Percentiles rank a stretch among this genome's conserved stretches.
These are phyloP conservation scores for Cadophora sp. DNA, from an alignment of 2,329 filamentous ascomycete species.

Conservation along the genomic window DNA sequence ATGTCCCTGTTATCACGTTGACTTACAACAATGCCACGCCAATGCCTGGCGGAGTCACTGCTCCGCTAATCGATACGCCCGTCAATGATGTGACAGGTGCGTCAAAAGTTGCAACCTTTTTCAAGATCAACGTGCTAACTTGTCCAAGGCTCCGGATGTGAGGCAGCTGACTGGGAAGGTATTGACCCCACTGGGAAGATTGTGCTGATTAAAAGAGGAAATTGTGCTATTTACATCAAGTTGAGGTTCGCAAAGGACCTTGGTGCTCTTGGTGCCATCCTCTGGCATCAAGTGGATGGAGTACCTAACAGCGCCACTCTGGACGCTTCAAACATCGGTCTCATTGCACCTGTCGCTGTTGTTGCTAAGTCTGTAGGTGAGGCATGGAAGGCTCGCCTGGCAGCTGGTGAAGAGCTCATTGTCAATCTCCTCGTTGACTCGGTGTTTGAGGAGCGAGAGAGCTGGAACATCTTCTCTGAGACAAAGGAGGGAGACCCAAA, in stretches of 20 bases:
- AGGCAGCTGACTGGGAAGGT: slow-evolving; percentile 11
- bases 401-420: slow-evolving; percentile 11
- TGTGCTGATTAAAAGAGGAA: slow-evolving; percentile 60
- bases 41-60: slow-evolving; percentile 13
- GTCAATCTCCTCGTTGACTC: slow-evolving; percentile 18
- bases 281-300: slow-evolving; percentile 24
- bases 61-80: slow-evolving; percentile 1
- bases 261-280: slow-evolving; percentile 61
- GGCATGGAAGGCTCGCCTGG: slow-evolving; percentile 15
- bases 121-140: neutral
- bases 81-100: slow-evolving; percentile 12
- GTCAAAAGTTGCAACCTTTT: neutral
- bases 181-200: slow-evolving; percentile 50
- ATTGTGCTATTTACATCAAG: slow-evolving; percentile 63
- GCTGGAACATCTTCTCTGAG: slow-evolving; percentile 51
- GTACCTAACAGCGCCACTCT: slow-evolving; percentile 22
- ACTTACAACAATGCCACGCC: slow-evolving; percentile 14
- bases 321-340: slow-evolving; percentile 17
- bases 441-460: slow-evolving; percentile 19
- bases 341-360: slow-evolving; percentile 4
- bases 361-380: slow-evolving; percentile 1
- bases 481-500: slow-evolving; percentile 63
- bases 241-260: slow-evolving; percentile 58
- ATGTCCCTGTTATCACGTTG: slow-evolving; percentile 8
- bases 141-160: neutral